phyloP scores from a whole-genome alignment of 345 rosid species.

The Barbarea vulgaris region DNA sequence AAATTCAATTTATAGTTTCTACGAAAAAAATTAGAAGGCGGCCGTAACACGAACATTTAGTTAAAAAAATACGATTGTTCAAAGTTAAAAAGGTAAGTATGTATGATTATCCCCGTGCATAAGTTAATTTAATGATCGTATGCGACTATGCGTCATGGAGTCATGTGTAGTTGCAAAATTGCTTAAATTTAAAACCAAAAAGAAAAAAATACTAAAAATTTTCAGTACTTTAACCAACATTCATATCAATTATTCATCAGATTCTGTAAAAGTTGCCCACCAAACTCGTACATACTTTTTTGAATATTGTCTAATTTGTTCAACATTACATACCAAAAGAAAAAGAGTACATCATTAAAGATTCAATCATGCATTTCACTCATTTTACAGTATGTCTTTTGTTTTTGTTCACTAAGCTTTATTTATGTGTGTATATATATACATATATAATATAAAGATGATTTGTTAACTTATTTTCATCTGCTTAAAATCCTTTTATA shows the following conservation, averaged over 20 bases:
- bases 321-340: not conserved
- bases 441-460: not conserved
- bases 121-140: not conserved
- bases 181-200: no score
- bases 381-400: conserved; percentile 30
- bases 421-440: not conserved
- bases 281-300: conserved; percentile 17
- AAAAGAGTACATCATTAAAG: conserved; percentile 29
- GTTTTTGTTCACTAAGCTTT: conserved; percentile 4
- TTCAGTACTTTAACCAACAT: not conserved
- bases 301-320: not conserved
- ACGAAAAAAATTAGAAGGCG: not conserved
- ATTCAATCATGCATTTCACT: conserved; percentile 38
- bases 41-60: not conserved
- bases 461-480: not conserved
- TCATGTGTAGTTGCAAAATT: not conserved
- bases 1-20: not conserved
- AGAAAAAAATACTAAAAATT: not conserved
- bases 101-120: not conserved
- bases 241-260: not conserved
- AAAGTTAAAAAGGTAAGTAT: no score
- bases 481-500: not conserved
- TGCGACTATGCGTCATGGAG: not conserved
- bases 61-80: no score
- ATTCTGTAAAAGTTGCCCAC: conserved; percentile 28